Conservation (phyloP, 805 yeast species). For the Candida adriatica region DNA sequence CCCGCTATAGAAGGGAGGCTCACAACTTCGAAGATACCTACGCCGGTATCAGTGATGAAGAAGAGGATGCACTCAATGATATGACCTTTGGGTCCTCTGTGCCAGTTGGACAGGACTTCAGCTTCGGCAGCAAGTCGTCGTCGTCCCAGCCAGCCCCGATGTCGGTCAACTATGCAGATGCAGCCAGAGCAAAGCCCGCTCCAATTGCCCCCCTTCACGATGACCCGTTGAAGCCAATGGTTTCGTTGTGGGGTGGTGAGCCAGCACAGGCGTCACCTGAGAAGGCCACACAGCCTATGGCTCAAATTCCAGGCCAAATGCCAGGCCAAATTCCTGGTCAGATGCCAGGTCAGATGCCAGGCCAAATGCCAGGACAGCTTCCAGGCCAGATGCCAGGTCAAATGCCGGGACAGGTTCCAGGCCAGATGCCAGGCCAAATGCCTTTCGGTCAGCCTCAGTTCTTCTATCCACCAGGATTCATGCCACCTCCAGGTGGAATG, state of each 20-base stretch:
- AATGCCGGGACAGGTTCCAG: no score
- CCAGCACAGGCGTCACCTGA: no score
- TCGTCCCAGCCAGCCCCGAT: conserved; percentile 20
- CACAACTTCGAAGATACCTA: conserved; percentile 81
- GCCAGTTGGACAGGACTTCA: conserved; percentile 54
- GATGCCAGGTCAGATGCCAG: no score
- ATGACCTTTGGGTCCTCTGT: conserved; percentile 67
- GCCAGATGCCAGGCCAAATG: conserved; percentile 6
- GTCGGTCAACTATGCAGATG: conserved; percentile 36
- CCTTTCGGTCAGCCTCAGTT: conserved; percentile 12
- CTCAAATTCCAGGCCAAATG: conserved; percentile 18
- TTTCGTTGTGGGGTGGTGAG: conserved; percentile 63
- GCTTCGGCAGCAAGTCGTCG: conserved; percentile 42
- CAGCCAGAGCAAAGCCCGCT: conserved; percentile 25
- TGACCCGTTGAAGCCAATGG: conserved; percentile 57
- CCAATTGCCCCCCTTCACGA: conserved; percentile 17
- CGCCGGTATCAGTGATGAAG: conserved; percentile 64
- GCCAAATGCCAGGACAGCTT: no score
- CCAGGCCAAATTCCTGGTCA: no score
- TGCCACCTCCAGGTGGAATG: conserved; percentile 12
- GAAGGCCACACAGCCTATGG: conserved; percentile 15
- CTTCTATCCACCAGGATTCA: conserved; percentile 15
- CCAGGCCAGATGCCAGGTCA: no score
- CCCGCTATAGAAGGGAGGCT: conserved; percentile 22
- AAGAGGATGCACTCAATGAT: conserved; percentile 73